Conservation (phyloP, 768 basidiomycete genomes). For the Termitomyces sp. region DNA sequence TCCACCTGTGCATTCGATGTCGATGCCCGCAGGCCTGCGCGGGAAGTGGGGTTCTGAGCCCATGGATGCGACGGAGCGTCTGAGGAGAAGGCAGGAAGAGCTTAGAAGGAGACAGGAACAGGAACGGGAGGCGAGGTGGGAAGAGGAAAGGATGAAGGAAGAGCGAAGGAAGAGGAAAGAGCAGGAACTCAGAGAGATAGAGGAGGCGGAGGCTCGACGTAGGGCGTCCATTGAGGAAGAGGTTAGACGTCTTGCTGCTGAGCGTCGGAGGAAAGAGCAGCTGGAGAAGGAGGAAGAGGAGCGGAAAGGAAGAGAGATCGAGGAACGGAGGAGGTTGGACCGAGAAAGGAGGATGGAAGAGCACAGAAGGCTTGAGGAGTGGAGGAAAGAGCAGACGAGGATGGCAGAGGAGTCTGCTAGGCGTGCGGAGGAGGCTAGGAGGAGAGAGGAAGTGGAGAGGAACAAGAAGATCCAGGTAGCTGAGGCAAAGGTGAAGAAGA, state of each 20-base stretch:
- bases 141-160: slow-evolving; percentile 42
- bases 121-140: slow-evolving; percentile 36
- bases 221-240: slow-evolving; percentile 37
- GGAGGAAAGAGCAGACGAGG: slow-evolving; percentile 46
- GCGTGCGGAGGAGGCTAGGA: slow-evolving; percentile 39
- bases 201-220: slow-evolving; percentile 40
- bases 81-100: slow-evolving; percentile 26
- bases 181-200: slow-evolving; percentile 33
- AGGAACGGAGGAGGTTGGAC: slow-evolving; percentile 41
- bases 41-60: slow-evolving; percentile 34
- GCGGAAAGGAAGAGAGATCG: slow-evolving; percentile 36
- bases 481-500: slow-evolving; percentile 36
- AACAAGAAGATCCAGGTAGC: slow-evolving; percentile 43
- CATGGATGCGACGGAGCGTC: slow-evolving; percentile 30
- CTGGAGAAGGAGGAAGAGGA: slow-evolving; percentile 46
- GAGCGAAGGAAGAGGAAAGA: slow-evolving; percentile 39
- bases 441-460: slow-evolving; percentile 37
- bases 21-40: slow-evolving; percentile 21
- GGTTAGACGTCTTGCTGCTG: slow-evolving; percentile 30
- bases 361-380: slow-evolving; percentile 46
- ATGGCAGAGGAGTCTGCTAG: slow-evolving; percentile 41
- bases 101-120: slow-evolving; percentile 28
- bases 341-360: slow-evolving; percentile 48
- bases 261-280: slow-evolving; percentile 34
- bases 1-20: slow-evolving; percentile 5